Percentiles rank a stretch among this genome's conserved stretches.
Conservation (phyloP, 2,329 filamentous ascomycete species). For the Teratosphaeria pseudoeucalypti region DNA sequence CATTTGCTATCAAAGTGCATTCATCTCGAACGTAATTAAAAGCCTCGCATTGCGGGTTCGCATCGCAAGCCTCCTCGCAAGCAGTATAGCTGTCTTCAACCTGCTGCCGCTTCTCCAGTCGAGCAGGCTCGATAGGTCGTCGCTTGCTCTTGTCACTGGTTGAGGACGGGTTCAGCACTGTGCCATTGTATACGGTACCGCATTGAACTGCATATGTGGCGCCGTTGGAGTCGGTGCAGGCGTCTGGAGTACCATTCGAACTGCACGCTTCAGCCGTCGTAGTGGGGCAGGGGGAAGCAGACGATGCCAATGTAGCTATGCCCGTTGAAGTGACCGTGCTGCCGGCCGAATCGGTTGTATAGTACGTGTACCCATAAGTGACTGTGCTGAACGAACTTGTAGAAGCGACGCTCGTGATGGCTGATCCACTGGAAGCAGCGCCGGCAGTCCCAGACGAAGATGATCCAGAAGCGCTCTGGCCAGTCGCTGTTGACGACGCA, state of each 20-base stretch:
- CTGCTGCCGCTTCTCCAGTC: background rate
- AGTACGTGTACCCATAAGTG: background rate
- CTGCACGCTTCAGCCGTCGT: background rate
- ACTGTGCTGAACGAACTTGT: background rate
- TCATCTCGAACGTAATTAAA: constrained; percentile 19
- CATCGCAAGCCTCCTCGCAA: constrained; percentile 15
- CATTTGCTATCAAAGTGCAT: constrained; percentile 21
- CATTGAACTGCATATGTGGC: constrained; percentile 6
- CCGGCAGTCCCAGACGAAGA: background rate
- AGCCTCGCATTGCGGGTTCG: constrained; percentile 17
- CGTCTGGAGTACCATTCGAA: background rate
- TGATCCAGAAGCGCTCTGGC: background rate
- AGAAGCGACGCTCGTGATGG: background rate
- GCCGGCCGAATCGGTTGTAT: background rate
- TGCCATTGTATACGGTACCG: constrained; percentile 12
- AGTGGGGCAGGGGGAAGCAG: background rate
- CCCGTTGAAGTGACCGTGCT: background rate
- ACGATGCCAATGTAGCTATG: background rate
- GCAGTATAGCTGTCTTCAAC: constrained; percentile 1
- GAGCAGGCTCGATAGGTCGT: constrained; percentile 6
- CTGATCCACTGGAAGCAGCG: background rate
- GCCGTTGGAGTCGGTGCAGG: background rate
- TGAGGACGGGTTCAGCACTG: constrained; percentile 10
- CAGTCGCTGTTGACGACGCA: background rate
- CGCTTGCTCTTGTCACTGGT: constrained; percentile 4